Evolutionary conservation across 495 filamentous ascomycete species (phyloP), one percentile per base, ranked within the genome.

Genomic region (Podospora fimiseda): DNA sequence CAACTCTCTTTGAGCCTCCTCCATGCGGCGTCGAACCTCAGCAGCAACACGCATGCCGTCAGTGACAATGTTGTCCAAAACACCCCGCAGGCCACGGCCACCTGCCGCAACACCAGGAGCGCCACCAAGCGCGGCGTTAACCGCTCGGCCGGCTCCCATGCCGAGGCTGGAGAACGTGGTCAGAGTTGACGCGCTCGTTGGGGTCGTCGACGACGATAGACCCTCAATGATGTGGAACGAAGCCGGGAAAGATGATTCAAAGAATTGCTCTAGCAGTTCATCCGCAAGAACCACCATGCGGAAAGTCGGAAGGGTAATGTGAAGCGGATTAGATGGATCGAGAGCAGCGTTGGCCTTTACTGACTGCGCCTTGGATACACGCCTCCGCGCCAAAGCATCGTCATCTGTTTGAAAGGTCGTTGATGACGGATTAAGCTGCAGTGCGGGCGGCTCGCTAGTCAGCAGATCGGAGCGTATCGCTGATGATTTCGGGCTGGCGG

Each of bases 211-310:
- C 3, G 60, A 50, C 11, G 52, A 40, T 9, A 78, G 66, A 23
- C 77, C 74, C 50, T 80, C 73, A 22, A 71, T 61, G 48, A 80
- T 69, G 51, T 79, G 77, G 63, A 81, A 73, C 2, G 87, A 88
- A 20, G 85, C 75, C 0, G 84, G 84, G 55, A 87, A 82, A 13
- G 82, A 78, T 23, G 81, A 84, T 68, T 98, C 93, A 66, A 98
- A 98, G 70, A 98, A 98, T 59, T 89, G 84, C 61, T 98, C 92
- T 11, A 98, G 82, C 2, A 92, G 78, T 61, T 98, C 93, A 66
- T 98, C 93, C 52, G 93, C 93, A 18, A 98, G 81, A 41, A 98
- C 85, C 20, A 98, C 89, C 93, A 98, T 98, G 58, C 93, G 86
- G 79, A 98, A 98, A 18, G 93, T 98, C 0, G 94, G 94, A 8